Evolutionary conservation across 164 flowering plant genomes (phyloP).

Genomic region (Cinnamomum chago): DNA sequence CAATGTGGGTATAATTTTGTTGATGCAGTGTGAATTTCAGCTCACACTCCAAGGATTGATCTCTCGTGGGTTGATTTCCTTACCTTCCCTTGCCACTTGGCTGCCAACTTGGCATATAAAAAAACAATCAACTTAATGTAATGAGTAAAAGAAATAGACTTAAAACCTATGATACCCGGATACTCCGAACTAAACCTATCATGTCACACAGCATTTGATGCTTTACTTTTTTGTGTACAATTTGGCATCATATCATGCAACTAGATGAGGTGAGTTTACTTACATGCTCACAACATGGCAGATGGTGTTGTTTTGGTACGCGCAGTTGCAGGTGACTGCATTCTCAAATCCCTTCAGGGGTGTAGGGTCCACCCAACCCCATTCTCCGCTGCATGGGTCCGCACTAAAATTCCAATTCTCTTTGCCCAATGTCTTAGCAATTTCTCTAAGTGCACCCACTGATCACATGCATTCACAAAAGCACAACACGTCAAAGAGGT

Average conservation of each 20-base stretch:
- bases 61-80: too few relatives aligned
- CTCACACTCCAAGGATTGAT: too few relatives aligned
- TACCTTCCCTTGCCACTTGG: not conserved
- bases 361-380: conserved; percentile 20
- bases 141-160: not conserved
- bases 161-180: not conserved
- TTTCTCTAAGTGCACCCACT: conserved; percentile 35
- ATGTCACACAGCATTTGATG: too few relatives aligned
- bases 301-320: conserved; percentile 29
- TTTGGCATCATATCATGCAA: not conserved
- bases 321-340: conserved; percentile 42
- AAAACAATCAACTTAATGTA: not conserved
- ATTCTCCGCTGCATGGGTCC: conserved; percentile 47
- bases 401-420: conserved; percentile 50
- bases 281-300: conserved; percentile 64
- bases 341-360: conserved; percentile 20
- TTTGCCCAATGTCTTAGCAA: conserved; percentile 43
- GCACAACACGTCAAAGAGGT: not conserved
- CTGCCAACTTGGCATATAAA: not conserved
- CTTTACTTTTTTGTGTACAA: too few relatives aligned
- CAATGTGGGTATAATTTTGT: too few relatives aligned
- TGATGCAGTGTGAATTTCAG: too few relatives aligned
- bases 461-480: not conserved
- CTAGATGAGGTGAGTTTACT: not conserved
- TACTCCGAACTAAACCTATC: not conserved